Base-by-base conservation (phyloP, 805 yeast genomes). In the Candida incommunis region DNA sequence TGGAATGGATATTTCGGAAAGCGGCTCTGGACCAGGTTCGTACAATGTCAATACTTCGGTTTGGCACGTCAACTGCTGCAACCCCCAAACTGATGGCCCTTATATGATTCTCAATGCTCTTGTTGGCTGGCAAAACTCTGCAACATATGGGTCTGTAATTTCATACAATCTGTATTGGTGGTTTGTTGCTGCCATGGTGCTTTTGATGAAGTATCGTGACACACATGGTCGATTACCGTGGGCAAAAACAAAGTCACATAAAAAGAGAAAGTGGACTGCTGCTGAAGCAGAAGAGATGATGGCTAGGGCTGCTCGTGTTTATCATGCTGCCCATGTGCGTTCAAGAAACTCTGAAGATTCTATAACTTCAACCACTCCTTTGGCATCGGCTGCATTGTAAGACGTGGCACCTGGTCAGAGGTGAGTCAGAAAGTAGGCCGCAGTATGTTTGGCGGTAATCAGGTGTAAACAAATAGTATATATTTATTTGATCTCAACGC, bases 21-120 rank as follows among this genome's bases (percentile, higher is more conserved):
- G 80, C 1, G 96, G 96, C 1, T 80, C 81, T 34, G 96, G 96
- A 0, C 95, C 95, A 0, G 96, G 96, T 0, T 82, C 94, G 0
- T 87, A 87, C 57, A 95, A 87, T 55, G 79, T 87, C 21, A 52
- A 73, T 20, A 74, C 70, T 42, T 78, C 92, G 4, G 78, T 87
- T 2, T 87, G 96, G 96, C 96, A 87, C 60, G 95, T 87, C 22
- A 85, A 87, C 63, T 86, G 95, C 61, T 87, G 96, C 65, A 86
- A 86, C 60, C 94, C 95, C 22, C 81, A 83, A 52, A 82, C 74
- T n/a, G 96, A 87, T 56, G 94, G 94, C 3, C 76, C 80, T 25
- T 87, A 94, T 95, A 85, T 86, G 94, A 67, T 87, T 27, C 70
- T 83, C 54, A 85, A 88, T 27, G 96, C 95, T 1, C 68, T 87